A percentile compares a stretch with the other conserved stretches of the same genome.
Evolutionary conservation across 352 stramenopile genomes (phyloP).

Genomic region (Phytopythium kandeliae): DNA sequence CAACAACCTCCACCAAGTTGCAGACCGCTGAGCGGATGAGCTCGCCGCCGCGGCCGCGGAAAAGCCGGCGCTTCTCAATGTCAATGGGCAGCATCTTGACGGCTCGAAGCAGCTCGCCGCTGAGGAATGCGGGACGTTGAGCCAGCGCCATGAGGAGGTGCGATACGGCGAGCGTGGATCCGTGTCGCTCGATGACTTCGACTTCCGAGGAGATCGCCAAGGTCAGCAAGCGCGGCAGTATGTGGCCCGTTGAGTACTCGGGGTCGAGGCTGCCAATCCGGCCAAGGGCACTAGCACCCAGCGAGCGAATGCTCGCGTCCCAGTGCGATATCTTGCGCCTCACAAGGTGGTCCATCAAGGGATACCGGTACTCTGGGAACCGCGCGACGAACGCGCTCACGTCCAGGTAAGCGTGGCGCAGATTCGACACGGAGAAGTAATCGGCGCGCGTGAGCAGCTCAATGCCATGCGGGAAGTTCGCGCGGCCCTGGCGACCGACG

Average conservation of each 20-base stretch:
- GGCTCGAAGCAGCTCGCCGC: constrained; percentile 61
- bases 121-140: constrained; percentile 47
- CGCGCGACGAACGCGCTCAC: constrained; percentile 90
- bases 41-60: constrained; percentile 94
- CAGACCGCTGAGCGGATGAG: constrained; percentile 94
- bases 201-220: constrained; percentile 76
- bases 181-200: constrained; percentile 92
- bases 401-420: constrained; percentile 90
- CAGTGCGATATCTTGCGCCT: constrained; percentile 93
- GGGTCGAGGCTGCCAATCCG: constrained; percentile 84
- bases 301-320: constrained; percentile 90
- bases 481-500: constrained; percentile 83
- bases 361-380: constrained; percentile 85
- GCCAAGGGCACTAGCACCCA: constrained; percentile 85
- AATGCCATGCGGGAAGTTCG: constrained; percentile 97
- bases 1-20: constrained; percentile 91
- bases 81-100: constrained; percentile 73
- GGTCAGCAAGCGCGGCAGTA: constrained; percentile 85
- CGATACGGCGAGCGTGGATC: constrained; percentile 87
- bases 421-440: constrained; percentile 95
- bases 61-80: constrained; percentile 94
- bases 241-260: constrained; percentile 43
- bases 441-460: constrained; percentile 95
- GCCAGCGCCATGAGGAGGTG: constrained; percentile 69
- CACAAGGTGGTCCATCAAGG: constrained; percentile 79